A percentile compares a stretch with the other conserved stretches of the same genome.
Evolutionary conservation across 2,329 filamentous ascomycete species (phyloP).

Genomic region (Phialocephala sp.): DNA sequence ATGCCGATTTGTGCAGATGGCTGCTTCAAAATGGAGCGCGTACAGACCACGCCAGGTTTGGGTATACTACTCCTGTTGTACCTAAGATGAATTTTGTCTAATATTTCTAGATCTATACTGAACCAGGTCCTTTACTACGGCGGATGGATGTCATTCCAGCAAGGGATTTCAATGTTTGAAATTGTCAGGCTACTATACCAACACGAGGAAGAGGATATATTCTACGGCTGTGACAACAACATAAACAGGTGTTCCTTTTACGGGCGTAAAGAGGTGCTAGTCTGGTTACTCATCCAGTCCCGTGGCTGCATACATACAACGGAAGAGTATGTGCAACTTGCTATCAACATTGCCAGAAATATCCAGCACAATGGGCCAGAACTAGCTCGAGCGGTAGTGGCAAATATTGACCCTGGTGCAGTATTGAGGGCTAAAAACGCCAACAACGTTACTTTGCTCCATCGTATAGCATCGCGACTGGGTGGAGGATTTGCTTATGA

Average conservation of each 20-base stretch:
- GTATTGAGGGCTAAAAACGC: not conserved
- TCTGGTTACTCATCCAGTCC: not conserved
- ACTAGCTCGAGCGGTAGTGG: not conserved
- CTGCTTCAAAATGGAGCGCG: not conserved
- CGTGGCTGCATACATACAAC: not conserved
- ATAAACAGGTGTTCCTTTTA: not conserved
- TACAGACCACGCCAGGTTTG: not conserved
- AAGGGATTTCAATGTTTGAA: not conserved
- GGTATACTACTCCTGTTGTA: not conserved
- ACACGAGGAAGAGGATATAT: not conserved
- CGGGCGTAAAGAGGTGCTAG: not conserved
- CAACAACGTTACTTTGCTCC: not conserved
- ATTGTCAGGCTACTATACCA: not conserved
- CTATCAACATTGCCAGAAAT: not conserved
- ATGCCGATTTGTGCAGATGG: not conserved
- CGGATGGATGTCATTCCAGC: slow-evolving; percentile 5
- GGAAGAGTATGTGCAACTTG: not conserved
- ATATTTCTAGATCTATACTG: not conserved
- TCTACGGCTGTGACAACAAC: not conserved
- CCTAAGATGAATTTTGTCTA: not conserved
- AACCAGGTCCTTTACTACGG: not conserved
- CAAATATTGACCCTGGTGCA: not conserved
- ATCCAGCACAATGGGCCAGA: not conserved
- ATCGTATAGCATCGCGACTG: not conserved
- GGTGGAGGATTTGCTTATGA: not conserved